Conservation (phyloP, 106 monocot genomes). For the Apostasia shenzhenica region DNA sequence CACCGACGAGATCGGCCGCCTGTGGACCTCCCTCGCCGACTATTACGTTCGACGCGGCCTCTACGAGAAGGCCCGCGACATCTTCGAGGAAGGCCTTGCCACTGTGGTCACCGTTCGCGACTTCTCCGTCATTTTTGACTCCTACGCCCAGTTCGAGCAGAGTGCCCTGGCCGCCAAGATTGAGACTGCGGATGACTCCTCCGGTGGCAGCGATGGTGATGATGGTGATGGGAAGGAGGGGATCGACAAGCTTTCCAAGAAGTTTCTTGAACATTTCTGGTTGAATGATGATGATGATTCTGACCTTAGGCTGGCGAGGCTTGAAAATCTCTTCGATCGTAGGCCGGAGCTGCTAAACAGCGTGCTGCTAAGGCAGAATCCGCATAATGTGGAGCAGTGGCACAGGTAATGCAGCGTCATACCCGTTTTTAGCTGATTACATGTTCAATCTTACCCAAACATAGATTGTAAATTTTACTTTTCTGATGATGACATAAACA, state of each 20-base stretch:
- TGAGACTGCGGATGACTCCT: constrained; percentile 45
- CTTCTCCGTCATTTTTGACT: constrained; percentile 85
- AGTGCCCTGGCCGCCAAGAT: constrained; percentile 79
- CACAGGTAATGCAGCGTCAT: constrained; percentile 36
- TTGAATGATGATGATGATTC: constrained; percentile 92
- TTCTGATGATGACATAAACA: neutral
- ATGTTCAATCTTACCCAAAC: neutral
- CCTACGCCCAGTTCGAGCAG: constrained; percentile 89
- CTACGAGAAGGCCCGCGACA: constrained; percentile 81
- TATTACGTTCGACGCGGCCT: constrained; percentile 83
- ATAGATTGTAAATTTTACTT: neutral
- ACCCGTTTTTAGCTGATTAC: neutral
- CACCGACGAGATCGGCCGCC: constrained; percentile 76
- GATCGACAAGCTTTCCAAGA: constrained; percentile 44
- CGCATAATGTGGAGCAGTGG: constrained; percentile 99
- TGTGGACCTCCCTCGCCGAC: constrained; percentile 91
- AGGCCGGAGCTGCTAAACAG: constrained; percentile 83
- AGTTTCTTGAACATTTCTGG: constrained; percentile 70
- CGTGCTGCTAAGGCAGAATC: constrained; percentile 94
- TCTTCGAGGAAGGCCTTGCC: constrained; percentile 87
- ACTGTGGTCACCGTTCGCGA: constrained; percentile 83
- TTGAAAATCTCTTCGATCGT: constrained; percentile 63
- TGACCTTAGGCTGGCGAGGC: constrained; percentile 77
- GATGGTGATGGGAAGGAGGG: constrained; percentile 23
- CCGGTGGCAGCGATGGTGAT: constrained; percentile 25